Conservation (phyloP, 148 eudicot species). For the Rhododendron mucronatum region DNA sequence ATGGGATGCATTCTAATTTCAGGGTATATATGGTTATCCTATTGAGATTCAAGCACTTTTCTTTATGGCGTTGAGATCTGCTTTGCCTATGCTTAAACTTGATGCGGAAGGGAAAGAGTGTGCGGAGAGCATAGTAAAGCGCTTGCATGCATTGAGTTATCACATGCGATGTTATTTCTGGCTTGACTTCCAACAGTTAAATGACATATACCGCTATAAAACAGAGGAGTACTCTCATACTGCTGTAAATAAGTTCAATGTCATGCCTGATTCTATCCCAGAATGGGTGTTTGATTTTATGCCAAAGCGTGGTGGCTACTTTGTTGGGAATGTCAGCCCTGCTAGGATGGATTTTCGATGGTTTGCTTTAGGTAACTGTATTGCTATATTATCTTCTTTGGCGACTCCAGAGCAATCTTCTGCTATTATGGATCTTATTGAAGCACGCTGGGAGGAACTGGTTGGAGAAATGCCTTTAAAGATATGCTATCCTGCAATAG, state of each 20-base stretch:
- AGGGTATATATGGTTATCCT: constrained; percentile 98
- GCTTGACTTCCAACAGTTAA: constrained; percentile 92
- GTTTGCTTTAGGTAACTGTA: constrained; percentile 94
- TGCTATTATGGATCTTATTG: constrained; percentile 95
- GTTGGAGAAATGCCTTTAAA: constrained; percentile 96
- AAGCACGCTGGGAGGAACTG: constrained; percentile 93
- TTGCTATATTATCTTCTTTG: constrained; percentile 85
- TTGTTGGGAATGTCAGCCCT: constrained; percentile 93
- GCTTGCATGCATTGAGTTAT: constrained; percentile 79
- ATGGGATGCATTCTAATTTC: constrained; percentile 16
- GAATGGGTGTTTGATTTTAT: constrained; percentile 97
- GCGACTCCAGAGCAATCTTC: constrained; percentile 95
- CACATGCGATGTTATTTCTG: constrained; percentile 96
- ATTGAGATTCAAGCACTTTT: constrained; percentile 97
- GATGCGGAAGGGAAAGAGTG: constrained; percentile 90
- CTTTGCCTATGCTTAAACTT: constrained; percentile 74
- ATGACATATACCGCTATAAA: constrained; percentile 91
- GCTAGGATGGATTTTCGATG: constrained; percentile 98
- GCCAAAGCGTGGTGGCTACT: constrained; percentile 95
- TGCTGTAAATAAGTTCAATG: constrained; percentile 91
- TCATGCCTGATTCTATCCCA: constrained; percentile 94
- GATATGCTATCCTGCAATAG: constrained; percentile 84
- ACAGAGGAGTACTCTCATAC: constrained; percentile 97
- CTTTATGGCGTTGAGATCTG: constrained; percentile 89
- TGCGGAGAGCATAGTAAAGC: constrained; percentile 81